phyloP scores from a whole-genome alignment of 768 basidiomycete genomes.

The Termitomyces sp. region DNA sequence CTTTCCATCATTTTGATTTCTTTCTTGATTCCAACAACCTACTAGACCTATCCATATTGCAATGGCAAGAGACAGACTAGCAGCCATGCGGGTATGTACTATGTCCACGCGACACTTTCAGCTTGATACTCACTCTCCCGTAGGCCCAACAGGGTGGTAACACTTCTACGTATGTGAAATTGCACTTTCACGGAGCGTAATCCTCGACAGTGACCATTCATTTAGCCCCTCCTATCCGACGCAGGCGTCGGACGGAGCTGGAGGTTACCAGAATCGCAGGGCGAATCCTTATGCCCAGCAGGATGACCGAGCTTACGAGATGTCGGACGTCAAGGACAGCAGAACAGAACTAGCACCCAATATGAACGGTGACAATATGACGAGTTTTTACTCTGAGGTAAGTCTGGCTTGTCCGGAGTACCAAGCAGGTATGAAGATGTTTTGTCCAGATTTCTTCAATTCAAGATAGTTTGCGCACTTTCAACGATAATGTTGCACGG shows the following conservation, averaged over 20 bases:
- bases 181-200: conserved; percentile 1
- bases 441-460: conserved; percentile 64
- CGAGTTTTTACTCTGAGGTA: conserved; percentile 68
- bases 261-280: conserved; percentile 43
- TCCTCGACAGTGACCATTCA: conserved; percentile 10
- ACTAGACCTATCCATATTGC: conserved; percentile 20
- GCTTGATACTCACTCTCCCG: conserved; percentile 1
- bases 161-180: conserved; percentile 40
- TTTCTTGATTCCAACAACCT: conserved; percentile 16
- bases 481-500: conserved; percentile 64
- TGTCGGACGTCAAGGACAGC: conserved; percentile 65
- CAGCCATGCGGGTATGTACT: conserved; percentile 70
- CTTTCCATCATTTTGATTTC: conserved; percentile 11
- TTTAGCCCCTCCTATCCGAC: conserved; percentile 62
- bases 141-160: conserved; percentile 69
- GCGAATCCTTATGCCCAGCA: conserved; percentile 67
- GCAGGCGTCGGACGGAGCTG: conserved; percentile 54
- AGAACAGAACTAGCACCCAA: conserved; percentile 43
- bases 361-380: conserved; percentile 52
- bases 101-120: conserved; percentile 3
- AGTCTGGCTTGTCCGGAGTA: not conserved
- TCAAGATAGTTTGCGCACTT: conserved; percentile 65
- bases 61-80: conserved; percentile 91
- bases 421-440: conserved; percentile 1
- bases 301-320: conserved; percentile 65